Evolutionary conservation across 2,329 filamentous ascomycete species (phyloP).

Genomic region (Akanthomyces muscarius): DNA sequence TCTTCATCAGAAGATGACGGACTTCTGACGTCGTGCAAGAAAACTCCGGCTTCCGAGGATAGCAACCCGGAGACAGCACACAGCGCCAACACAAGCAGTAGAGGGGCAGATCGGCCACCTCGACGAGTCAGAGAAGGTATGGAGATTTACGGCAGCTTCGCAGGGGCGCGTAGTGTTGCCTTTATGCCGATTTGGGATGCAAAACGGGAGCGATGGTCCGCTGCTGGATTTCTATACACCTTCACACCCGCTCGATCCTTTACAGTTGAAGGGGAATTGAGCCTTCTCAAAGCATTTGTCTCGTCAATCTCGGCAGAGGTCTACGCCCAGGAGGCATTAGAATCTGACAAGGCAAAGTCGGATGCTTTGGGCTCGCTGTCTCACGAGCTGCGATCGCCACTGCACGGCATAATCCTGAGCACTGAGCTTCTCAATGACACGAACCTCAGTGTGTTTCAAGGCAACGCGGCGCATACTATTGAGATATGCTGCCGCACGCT

Average conservation of each 20-base stretch:
- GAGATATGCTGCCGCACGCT: conserved; percentile 46
- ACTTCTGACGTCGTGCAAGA: background rate
- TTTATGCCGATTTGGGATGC: conserved; percentile 48
- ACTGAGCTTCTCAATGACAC: conserved; percentile 53
- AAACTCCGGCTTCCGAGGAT: background rate
- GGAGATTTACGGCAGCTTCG: conserved; percentile 34
- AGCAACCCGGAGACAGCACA: background rate
- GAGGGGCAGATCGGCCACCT: no score
- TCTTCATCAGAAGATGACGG: conserved; percentile 24
- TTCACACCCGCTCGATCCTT: conserved; percentile 40
- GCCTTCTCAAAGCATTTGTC: conserved; percentile 47
- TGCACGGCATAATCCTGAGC: conserved; percentile 56
- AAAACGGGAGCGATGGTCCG: conserved; percentile 43
- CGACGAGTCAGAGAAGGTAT: conserved; percentile 25
- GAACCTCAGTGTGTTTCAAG: conserved; percentile 38
- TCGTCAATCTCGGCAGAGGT: conserved; percentile 56
- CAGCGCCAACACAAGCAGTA: background rate
- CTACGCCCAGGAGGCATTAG: conserved; percentile 37
- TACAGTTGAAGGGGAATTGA: conserved; percentile 44
- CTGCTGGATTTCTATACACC: conserved; percentile 49
- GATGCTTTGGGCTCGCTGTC: conserved; percentile 58
- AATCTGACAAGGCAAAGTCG: conserved; percentile 46
- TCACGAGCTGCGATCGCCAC: conserved; percentile 57
- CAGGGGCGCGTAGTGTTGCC: conserved; percentile 42
- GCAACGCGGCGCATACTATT: conserved; percentile 40